These are phyloP conservation scores for Neophaeococcomyces mojaviensis DNA, from an alignment of 2,329 filamentous ascomycete genomes.

Conservation along the genomic window DNA sequence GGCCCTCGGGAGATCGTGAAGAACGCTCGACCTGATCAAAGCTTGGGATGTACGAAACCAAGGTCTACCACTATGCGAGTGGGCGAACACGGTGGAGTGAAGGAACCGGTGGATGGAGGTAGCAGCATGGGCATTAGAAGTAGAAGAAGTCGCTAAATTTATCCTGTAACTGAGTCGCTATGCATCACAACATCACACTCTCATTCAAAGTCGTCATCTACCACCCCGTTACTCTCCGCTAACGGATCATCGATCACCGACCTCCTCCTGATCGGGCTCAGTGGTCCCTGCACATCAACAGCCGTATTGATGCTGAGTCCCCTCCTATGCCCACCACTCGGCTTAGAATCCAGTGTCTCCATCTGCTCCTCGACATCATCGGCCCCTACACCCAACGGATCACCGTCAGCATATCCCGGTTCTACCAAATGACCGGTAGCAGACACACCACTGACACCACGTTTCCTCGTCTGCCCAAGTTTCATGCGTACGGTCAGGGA, in stretches of 20 bases:
- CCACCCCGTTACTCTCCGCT: conserved; percentile 12
- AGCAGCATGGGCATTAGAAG: too few relatives aligned
- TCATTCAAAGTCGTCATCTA: conserved; percentile 43
- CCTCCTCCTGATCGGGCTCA: conserved; percentile 31
- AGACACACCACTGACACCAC: conserved; percentile 19
- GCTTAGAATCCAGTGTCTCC: conserved; percentile 15
- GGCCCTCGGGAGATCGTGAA: too few relatives aligned
- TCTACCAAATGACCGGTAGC: conserved; percentile 9
- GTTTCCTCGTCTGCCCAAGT: conserved; percentile 30
- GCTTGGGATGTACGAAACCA: too few relatives aligned
- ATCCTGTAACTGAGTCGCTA: too few relatives aligned
- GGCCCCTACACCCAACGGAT: conserved; percentile 1
- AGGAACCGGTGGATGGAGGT: too few relatives aligned
- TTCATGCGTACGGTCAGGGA: conserved; percentile 38
- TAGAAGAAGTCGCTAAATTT: too few relatives aligned
- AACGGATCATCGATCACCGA: conserved; percentile 25
- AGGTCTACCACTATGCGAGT: too few relatives aligned
- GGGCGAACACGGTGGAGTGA: too few relatives aligned
- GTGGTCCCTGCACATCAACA: conserved; percentile 37
- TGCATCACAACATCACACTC: too few relatives aligned
- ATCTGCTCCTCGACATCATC: conserved; percentile 32
- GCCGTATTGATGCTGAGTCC: conserved; percentile 16
- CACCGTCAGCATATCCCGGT: background rate
- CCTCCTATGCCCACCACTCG: conserved; percentile 8
- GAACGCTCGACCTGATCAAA: too few relatives aligned